Evolutionary conservation across 192 early-diverging fungal species (phyloP).

Genomic region (Geranomyces michiganensis): DNA sequence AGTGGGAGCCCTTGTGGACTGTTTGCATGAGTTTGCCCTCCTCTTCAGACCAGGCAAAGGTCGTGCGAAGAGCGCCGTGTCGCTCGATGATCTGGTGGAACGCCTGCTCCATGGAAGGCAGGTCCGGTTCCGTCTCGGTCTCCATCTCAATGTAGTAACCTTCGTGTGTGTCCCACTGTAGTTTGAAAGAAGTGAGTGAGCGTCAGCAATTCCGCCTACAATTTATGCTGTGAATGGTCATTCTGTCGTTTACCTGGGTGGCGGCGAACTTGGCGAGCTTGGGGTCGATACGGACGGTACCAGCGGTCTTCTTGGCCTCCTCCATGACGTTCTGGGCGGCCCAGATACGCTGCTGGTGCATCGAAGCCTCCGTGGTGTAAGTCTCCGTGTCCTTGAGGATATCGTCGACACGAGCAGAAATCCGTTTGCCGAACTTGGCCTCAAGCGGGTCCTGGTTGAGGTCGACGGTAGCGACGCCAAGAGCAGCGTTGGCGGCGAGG

Average conservation of each 20-base stretch:
- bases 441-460: neutral
- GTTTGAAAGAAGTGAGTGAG: neutral
- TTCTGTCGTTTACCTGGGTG: neutral
- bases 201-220: too few species aligned
- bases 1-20: neutral
- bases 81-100: constrained; percentile 4
- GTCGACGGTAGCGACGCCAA: neutral
- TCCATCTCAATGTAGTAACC: constrained; percentile 18
- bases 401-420: neutral
- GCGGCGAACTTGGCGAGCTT: neutral
- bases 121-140: constrained; percentile 7
- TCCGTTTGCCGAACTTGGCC: neutral
- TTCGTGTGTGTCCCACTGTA: constrained; percentile 21
- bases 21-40: constrained; percentile 16
- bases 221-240: too few species aligned
- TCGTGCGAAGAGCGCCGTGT: constrained; percentile 19
- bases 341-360: constrained; percentile 22
- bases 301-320: neutral
- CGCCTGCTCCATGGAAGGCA: constrained; percentile 1
- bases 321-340: constrained; percentile 6
- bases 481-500: neutral
- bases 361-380: constrained; percentile 13
- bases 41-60: constrained; percentile 5
- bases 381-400: neutral
- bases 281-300: neutral